These are phyloP conservation scores for Ophiobolus disseminans DNA, from an alignment of 2,329 filamentous ascomycete species.

Conservation along the genomic window DNA sequence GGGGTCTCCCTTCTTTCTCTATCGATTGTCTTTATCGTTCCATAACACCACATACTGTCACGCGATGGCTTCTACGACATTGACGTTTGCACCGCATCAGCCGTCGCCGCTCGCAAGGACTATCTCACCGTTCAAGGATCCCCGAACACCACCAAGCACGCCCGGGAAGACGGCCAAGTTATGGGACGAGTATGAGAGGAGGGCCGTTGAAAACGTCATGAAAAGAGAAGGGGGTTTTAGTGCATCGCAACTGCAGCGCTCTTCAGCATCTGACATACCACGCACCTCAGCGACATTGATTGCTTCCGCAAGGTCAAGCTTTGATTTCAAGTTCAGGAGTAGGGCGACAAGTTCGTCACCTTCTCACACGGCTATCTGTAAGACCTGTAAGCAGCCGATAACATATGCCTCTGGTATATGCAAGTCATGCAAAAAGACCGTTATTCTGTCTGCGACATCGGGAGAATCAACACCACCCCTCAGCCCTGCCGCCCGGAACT, in stretches of 20 bases:
- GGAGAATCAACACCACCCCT: conserved; percentile 39
- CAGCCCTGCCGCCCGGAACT: conserved; percentile 31
- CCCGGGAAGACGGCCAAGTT: conserved; percentile 38
- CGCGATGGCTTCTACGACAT: conserved; percentile 20
- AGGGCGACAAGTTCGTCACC: conserved; percentile 13
- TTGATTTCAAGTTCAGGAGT: conserved; percentile 36
- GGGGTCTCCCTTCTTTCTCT: conserved; percentile 23
- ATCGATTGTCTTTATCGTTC: conserved; percentile 16
- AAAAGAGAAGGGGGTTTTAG: conserved; percentile 31
- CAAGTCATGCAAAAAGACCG: conserved; percentile 39
- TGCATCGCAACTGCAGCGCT: conserved; percentile 21
- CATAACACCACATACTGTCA: not conserved
- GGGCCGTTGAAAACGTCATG: conserved; percentile 40
- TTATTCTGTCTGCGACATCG: conserved; percentile 23
- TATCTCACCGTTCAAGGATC: conserved; percentile 36
- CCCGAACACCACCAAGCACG: conserved; percentile 34
- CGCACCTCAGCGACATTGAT: conserved; percentile 3
- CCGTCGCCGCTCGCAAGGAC: conserved; percentile 32
- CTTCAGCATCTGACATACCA: conserved; percentile 30
- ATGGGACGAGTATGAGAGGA: conserved; percentile 47
- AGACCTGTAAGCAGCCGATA: conserved; percentile 38
- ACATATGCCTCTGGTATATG: conserved; percentile 38
- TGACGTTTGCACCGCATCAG: conserved; percentile 27
- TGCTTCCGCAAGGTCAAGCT: conserved; percentile 24
- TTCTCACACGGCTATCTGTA: conserved; percentile 38